Base-by-base conservation (phyloP, 2,329 filamentous ascomycete species). In the Fusarium dimerum region DNA sequence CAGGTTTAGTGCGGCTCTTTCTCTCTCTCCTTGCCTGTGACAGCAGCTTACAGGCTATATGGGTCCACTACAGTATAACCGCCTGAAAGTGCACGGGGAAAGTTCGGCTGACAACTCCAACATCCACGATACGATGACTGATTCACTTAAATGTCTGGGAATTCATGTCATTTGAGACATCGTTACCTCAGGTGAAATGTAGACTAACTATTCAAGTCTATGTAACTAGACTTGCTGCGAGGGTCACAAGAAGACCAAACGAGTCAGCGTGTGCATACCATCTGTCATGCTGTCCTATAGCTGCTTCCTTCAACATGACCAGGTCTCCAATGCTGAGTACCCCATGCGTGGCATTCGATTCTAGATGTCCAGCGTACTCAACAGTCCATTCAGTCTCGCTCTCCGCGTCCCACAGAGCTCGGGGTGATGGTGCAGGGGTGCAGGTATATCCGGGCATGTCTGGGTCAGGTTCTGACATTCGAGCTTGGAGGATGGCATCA, bases 1-100 rank as follows among this genome's bases (percentile, higher is more conserved):
- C 51, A 8, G 49, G 63, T 30, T 49, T 65, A 66, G 63, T 59
- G 56, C 41, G 48, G 36, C 44, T 52, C 40, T 44, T 40, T 20
- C 26, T 12, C 49, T 12, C 49, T 38, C 45, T 32, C 45, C 29
- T 48, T 40, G 39, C 48, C 48, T 39, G 16, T 36, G 32, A 43
- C 17, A 17, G 18, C 29, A 34, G 36, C 36, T n/a, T 36, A 40
- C 32, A 29, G 18, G 10, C 15, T 15, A n/a, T 40, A 26, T 26
- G 58, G 58, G 17, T 55, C 59, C 57, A 57, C 56, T 11, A 46
- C 57, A 57, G 54, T 11, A 46, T 39, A 43, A 20, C 43, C 34
- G 30, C 56, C 50, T 54, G 51, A 57, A 54, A 50, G 49, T 54
- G 56, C 47, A 45, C 20, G 20, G 20, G 7, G 4, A 26, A 26